phyloP scores from a whole-genome alignment of 2,329 filamentous ascomycete genomes.

The Ceratocystis cubensis region DNA sequence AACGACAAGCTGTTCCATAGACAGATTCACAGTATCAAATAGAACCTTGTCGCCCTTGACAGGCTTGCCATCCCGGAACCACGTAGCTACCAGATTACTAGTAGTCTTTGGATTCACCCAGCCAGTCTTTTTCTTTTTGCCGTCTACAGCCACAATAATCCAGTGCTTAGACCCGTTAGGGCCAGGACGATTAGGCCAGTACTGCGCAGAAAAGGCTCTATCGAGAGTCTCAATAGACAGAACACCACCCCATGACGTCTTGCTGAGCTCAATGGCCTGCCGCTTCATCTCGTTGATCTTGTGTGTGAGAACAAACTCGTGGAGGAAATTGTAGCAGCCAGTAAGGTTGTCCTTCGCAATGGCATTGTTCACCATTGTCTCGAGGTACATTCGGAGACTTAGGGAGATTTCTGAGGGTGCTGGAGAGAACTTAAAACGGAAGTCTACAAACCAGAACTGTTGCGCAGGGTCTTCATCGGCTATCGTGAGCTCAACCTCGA shows the following conservation, averaged over 20 bases:
- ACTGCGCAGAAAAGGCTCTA: conserved; percentile 74
- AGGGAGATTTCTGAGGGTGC: conserved; percentile 49
- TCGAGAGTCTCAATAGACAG: conserved; percentile 68
- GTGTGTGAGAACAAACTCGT: conserved; percentile 77
- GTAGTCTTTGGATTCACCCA: conserved; percentile 33
- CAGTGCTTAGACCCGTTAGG: conserved; percentile 62
- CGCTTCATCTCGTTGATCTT: conserved; percentile 73
- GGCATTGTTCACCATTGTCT: conserved; percentile 57
- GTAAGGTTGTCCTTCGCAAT: conserved; percentile 57
- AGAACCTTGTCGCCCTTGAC: conserved; percentile 54
- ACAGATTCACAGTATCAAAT: conserved; percentile 55
- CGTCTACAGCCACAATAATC: conserved; percentile 75
- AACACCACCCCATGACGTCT: conserved; percentile 63
- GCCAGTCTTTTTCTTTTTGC: conserved; percentile 41
- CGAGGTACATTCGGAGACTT: conserved; percentile 51
- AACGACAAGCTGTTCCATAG: conserved; percentile 60
- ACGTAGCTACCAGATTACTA: conserved; percentile 53
- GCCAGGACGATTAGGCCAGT: conserved; percentile 57
- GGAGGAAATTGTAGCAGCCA: conserved; percentile 75
- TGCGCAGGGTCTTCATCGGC: conserved; percentile 70
- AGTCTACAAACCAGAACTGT: conserved; percentile 89
- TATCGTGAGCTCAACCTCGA: conserved; percentile 86
- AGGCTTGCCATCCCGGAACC: conserved; percentile 75
- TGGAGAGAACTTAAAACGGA: conserved; percentile 71
- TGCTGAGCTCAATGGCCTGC: conserved; percentile 60